Evolutionary conservation across 108 stramenopile genomes (phyloP).

Genomic region (Conticribra weissflogii): DNA sequence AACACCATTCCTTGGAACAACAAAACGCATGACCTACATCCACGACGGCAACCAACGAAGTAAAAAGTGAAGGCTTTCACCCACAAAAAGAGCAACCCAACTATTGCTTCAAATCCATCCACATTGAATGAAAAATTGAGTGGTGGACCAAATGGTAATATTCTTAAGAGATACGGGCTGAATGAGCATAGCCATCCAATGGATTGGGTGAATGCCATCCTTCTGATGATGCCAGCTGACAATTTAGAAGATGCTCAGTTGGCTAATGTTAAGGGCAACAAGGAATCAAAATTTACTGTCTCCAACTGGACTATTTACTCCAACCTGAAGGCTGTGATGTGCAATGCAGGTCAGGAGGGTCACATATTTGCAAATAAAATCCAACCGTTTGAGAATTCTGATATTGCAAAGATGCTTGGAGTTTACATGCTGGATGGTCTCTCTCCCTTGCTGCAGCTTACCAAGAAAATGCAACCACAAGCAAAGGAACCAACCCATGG

Average conservation of each 20-base stretch:
- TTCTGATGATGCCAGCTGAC: slow-evolving; percentile 1
- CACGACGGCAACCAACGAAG: background rate
- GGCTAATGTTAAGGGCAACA: slow-evolving; percentile 4
- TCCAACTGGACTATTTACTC: slow-evolving; percentile 14
- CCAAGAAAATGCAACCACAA: slow-evolving; percentile 6
- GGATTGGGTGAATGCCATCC: slow-evolving; percentile 3
- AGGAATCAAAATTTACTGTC: slow-evolving; percentile 10
- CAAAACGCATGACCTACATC: slow-evolving; percentile 11
- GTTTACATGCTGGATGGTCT: slow-evolving; percentile 16
- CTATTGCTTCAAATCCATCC: background rate
- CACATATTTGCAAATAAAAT: background rate
- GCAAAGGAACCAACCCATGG: background rate
- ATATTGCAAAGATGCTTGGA: background rate
- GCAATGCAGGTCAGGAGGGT: background rate
- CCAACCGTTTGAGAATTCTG: background rate
- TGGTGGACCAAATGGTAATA: slow-evolving; percentile 20
- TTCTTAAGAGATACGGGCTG: slow-evolving; percentile 24
- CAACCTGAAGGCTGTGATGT: background rate
- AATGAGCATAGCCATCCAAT: slow-evolving; percentile 25
- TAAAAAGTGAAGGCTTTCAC: slow-evolving; percentile 9
- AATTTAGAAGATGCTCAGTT: background rate
- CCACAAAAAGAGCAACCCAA: background rate
- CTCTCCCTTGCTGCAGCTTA: slow-evolving; percentile 10
- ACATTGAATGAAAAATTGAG: background rate
- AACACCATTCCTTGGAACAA: slow-evolving; percentile 15